These are phyloP conservation scores for Pseudogymnoascus pannorum DNA, from an alignment of 2,329 filamentous ascomycete genomes.

Conservation along the genomic window DNA sequence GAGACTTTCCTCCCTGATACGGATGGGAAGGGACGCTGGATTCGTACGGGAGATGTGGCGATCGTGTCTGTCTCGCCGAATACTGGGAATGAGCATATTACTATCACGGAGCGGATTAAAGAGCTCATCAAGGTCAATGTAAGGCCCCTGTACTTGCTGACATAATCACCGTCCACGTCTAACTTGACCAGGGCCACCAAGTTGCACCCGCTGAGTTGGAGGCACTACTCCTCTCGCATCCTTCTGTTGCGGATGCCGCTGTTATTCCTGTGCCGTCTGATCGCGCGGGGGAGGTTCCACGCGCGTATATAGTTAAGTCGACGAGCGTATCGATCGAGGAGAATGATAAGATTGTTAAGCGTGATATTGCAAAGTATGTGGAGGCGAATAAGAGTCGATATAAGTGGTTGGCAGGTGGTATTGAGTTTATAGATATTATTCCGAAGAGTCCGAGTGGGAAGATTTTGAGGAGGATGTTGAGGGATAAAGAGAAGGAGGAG, in stretches of 20 bases:
- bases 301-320: constrained; percentile 58
- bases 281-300: constrained; percentile 55
- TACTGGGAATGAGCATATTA: constrained; percentile 73
- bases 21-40: constrained; percentile 61
- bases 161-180: background rate
- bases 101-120: constrained; percentile 77
- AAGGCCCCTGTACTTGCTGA: constrained; percentile 26
- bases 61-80: constrained; percentile 55
- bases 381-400: constrained; percentile 59
- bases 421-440: constrained; percentile 59
- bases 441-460: constrained; percentile 71
- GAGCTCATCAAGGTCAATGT: constrained; percentile 75
- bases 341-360: constrained; percentile 44
- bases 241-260: constrained; percentile 67
- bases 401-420: constrained; percentile 57
- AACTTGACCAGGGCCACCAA: constrained; percentile 57
- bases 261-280: constrained; percentile 66
- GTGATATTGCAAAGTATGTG: constrained; percentile 52
- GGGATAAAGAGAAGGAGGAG: constrained; percentile 66
- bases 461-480: constrained; percentile 60
- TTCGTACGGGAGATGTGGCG: constrained; percentile 81
- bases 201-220: constrained; percentile 80
- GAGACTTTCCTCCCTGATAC: constrained; percentile 66
- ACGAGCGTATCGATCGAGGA: constrained; percentile 42
- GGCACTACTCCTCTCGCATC: constrained; percentile 68